Percentiles rank a stretch among this genome's conserved stretches.
Evolutionary conservation across 495 filamentous ascomycete genomes (phyloP).

Genomic region (Massariosphaeria phaeospora): DNA sequence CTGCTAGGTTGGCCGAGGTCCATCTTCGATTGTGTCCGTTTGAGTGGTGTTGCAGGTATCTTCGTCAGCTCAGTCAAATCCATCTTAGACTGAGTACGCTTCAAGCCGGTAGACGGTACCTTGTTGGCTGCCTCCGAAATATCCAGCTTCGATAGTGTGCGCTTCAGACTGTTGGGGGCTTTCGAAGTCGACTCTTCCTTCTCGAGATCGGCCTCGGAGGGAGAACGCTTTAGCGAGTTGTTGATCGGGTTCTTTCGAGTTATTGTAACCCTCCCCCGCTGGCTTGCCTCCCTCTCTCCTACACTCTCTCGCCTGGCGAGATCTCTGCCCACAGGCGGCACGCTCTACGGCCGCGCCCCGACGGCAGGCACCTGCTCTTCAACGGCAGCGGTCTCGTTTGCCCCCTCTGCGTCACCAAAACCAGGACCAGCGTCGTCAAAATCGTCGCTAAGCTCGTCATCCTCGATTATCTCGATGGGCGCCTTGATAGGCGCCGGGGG

Average conservation of each 20-base stretch:
- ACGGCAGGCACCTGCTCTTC: no score
- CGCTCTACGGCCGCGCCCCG: no score
- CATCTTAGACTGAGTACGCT: conserved; percentile 40
- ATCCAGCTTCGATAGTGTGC: conserved; percentile 40
- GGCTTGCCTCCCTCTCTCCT: no score
- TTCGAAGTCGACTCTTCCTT: conserved; percentile 43
- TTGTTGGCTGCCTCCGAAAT: conserved; percentile 35
- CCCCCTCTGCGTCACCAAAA: no score
- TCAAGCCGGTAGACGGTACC: conserved; percentile 26
- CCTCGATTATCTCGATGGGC: no score
- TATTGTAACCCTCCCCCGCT: no score
- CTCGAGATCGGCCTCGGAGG: conserved; percentile 69
- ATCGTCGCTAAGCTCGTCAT: no score
- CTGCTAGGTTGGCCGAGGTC: conserved; percentile 38
- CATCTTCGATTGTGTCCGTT: conserved; percentile 39
- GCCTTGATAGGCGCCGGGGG: no score
- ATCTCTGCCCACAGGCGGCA: no score
- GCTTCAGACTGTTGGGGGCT: conserved; percentile 20
- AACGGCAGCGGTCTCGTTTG: no score
- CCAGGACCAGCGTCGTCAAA: no score
- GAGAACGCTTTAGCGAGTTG: conserved; percentile 64
- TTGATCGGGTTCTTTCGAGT: conserved; percentile 52
- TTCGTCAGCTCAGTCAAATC: conserved; percentile 37
- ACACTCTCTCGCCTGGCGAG: no score
- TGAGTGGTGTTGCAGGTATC: conserved; percentile 4